phyloP scores from a whole-genome alignment of 2,329 filamentous ascomycete genomes.

The Pseudogymnoascus sp. region DNA sequence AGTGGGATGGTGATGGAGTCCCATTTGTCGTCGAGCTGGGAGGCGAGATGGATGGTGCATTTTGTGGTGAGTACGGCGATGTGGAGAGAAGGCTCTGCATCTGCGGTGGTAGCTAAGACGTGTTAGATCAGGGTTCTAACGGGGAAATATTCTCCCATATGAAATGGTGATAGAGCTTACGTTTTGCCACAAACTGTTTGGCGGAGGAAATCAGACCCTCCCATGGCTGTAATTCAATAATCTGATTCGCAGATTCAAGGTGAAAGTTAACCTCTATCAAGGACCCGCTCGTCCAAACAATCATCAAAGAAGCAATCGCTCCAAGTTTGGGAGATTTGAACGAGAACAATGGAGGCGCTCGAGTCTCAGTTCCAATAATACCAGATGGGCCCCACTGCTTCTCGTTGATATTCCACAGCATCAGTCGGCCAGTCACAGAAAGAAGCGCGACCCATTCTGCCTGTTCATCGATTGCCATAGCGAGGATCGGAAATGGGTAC shows the following conservation, averaged over 20 bases:
- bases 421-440: constrained; percentile 46
- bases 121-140: constrained; percentile 24
- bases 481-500: constrained; percentile 49
- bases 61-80: constrained; percentile 42
- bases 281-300: constrained; percentile 56
- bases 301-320: constrained; percentile 40
- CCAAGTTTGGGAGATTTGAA: constrained; percentile 41
- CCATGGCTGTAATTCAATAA: constrained; percentile 40
- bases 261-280: constrained; percentile 44
- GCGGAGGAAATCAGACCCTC: constrained; percentile 39
- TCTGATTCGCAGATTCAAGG: constrained; percentile 23
- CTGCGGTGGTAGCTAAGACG: constrained; percentile 19
- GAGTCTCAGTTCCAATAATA: constrained; percentile 46
- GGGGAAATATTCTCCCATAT: constrained; percentile 25
- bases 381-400: constrained; percentile 48
- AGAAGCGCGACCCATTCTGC: constrained; percentile 60
- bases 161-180: constrained; percentile 26
- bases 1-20: constrained; percentile 35
- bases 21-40: constrained; percentile 39
- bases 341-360: constrained; percentile 54
- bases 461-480: constrained; percentile 54
- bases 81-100: constrained; percentile 23
- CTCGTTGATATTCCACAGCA: constrained; percentile 54
- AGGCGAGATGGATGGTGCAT: constrained; percentile 42
- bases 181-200: constrained; percentile 32